Evolutionary conservation across 805 yeast genomes (phyloP).

Genomic region (Metschnikowia anglica): DNA sequence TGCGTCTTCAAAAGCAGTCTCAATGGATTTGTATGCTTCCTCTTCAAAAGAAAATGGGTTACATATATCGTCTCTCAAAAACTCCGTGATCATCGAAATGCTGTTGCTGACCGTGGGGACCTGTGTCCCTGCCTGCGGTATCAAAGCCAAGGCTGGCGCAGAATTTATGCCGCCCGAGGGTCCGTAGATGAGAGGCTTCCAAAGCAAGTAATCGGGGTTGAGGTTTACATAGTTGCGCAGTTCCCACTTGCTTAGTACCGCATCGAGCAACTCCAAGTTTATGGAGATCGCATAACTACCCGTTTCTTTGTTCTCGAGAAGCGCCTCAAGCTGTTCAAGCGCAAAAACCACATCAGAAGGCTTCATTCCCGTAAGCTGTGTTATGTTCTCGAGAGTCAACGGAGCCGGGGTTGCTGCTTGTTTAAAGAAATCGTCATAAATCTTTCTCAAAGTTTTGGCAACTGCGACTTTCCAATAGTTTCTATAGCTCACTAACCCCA

Average conservation of each 20-base stretch:
- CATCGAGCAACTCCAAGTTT: conserved; percentile 44
- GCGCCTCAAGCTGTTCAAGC: conserved; percentile 69
- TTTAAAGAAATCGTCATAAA: conserved; percentile 26
- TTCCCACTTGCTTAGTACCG: conserved; percentile 50
- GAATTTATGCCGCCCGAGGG: conserved; percentile 84
- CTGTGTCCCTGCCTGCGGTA: conserved; percentile 7
- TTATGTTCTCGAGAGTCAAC: conserved; percentile 58
- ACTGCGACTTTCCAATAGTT: conserved; percentile 80
- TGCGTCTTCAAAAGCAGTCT: conserved; percentile 14
- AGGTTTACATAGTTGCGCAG: conserved; percentile 51
- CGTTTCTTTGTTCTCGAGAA: conserved; percentile 48
- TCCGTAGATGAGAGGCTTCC: conserved; percentile 84
- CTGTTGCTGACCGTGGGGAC: conserved; percentile 39
- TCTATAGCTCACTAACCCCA: conserved; percentile 82
- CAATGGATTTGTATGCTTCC: conserved; percentile 52
- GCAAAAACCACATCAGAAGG: conserved; percentile 86
- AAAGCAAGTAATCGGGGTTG: conserved; percentile 55
- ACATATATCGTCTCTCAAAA: conserved; percentile 65
- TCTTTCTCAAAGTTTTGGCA: conserved; percentile 44
- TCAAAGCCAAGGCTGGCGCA: conserved; percentile 42
- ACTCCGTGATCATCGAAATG: conserved; percentile 56
- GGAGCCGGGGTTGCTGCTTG: conserved; percentile 10
- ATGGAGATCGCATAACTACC: conserved; percentile 54
- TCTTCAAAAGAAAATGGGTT: conserved; percentile 62
- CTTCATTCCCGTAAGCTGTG: conserved; percentile 79